These are phyloP conservation scores for Phialemoniopsis sp. DNA, from an alignment of 2,329 filamentous ascomycete species.

Conservation along the genomic window DNA sequence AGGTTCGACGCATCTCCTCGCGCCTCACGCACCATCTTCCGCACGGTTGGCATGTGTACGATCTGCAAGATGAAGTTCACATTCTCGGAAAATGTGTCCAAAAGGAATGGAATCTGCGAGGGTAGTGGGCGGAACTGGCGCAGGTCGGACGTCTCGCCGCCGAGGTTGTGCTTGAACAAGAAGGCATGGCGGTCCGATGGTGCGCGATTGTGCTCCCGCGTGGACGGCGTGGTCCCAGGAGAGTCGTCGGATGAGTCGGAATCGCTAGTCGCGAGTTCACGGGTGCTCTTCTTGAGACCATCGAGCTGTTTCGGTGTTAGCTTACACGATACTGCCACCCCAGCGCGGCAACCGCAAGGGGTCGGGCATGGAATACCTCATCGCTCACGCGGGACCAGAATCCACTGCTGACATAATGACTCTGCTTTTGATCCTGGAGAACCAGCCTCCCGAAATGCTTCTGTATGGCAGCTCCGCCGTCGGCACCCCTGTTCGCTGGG, in stretches of 20 bases:
- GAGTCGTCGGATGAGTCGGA: slow-evolving; percentile 31
- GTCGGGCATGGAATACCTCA: too few relatives aligned
- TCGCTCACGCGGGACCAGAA: slow-evolving; percentile 55
- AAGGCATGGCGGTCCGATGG: slow-evolving; percentile 45
- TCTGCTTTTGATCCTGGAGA: slow-evolving; percentile 35
- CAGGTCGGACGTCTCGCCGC: slow-evolving; percentile 19
- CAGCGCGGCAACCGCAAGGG: too few relatives aligned
- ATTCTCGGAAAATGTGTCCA: slow-evolving; percentile 46
- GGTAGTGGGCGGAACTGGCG: slow-evolving; percentile 44
- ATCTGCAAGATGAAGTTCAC: slow-evolving; percentile 39
- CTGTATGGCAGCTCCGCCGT: slow-evolving; percentile 19
- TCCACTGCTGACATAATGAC: slow-evolving; percentile 44
- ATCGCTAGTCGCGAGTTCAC: slow-evolving; percentile 22
- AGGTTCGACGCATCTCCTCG: slow-evolving; percentile 19
- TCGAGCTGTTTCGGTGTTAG: slow-evolving; percentile 30
- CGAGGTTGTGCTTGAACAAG: slow-evolving; percentile 42
- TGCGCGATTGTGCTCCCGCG: slow-evolving; percentile 32
- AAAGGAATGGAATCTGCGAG: slow-evolving; percentile 49
- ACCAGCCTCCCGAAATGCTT: slow-evolving; percentile 43
- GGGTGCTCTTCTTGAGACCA: slow-evolving; percentile 34
- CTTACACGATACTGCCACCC: neutral
- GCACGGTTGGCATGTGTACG: slow-evolving; percentile 40
- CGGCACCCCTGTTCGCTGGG: too few relatives aligned
- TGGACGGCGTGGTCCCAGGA: slow-evolving; percentile 20
- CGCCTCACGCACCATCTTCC: slow-evolving; percentile 27